Percentiles rank a stretch among this genome's conserved stretches.
Evolutionary conservation across 2,329 filamentous ascomycete species (phyloP).

Genomic region (Mycosphaerelloides madeirae): DNA sequence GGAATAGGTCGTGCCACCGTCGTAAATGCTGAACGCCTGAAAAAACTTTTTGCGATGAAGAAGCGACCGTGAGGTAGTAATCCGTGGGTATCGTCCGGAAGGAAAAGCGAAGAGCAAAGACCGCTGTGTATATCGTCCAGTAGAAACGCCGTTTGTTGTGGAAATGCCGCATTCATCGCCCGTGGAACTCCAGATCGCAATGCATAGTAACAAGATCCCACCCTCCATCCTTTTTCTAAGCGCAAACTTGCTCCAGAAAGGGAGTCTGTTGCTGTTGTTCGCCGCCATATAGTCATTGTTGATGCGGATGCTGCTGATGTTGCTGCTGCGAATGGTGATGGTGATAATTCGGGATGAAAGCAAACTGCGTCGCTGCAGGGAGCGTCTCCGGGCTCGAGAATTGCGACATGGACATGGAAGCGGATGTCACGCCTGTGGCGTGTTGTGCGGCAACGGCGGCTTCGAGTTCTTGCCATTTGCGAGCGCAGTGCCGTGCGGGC

Average conservation of each 20-base stretch:
- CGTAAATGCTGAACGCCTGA: background rate
- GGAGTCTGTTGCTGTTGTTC: background rate
- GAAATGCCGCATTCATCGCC: too few relatives aligned
- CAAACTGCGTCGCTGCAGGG: constrained; percentile 20
- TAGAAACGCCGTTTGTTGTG: too few relatives aligned
- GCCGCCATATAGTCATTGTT: constrained; percentile 7
- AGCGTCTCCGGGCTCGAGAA: constrained; percentile 28
- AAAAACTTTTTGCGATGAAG: background rate
- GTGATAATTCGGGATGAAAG: constrained; percentile 22
- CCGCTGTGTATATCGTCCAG: too few relatives aligned
- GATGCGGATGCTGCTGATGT: background rate
- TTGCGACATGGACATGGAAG: constrained; percentile 23
- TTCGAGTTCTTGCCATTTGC: constrained; percentile 49
- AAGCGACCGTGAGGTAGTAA: constrained; percentile 19
- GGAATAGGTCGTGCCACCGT: too few relatives aligned
- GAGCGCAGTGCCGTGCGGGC: constrained; percentile 46
- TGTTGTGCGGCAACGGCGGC: constrained; percentile 24
- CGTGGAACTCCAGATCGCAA: too few relatives aligned
- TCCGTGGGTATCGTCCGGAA: constrained; percentile 18
- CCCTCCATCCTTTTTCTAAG: too few relatives aligned
- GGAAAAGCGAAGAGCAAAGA: too few relatives aligned
- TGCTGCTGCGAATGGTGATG: background rate
- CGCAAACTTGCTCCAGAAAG: too few relatives aligned
- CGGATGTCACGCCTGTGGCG: constrained; percentile 15
- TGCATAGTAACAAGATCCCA: too few relatives aligned